Conservation (phyloP, 179 eudicot genomes). For the Patellifolia procumbens region DNA sequence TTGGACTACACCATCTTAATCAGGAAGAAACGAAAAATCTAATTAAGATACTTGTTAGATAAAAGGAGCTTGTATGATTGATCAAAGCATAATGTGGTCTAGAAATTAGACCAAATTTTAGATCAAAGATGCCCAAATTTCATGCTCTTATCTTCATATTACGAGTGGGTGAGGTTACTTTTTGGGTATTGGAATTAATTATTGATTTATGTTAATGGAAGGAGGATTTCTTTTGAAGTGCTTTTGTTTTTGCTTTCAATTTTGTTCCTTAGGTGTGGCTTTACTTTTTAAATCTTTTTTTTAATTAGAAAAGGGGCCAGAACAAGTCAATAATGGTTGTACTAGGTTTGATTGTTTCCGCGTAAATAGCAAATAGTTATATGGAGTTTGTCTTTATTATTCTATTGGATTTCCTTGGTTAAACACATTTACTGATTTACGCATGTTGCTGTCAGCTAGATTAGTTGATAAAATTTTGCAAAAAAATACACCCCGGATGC, state of each 20-base stretch:
- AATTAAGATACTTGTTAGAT: slow-evolving; percentile 5
- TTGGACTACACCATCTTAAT: background rate
- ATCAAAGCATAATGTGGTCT: slow-evolving; percentile 4
- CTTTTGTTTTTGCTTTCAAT: slow-evolving; percentile 25
- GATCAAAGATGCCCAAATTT: slow-evolving; percentile 23
- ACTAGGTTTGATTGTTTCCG: slow-evolving; percentile 4
- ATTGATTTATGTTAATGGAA: slow-evolving; percentile 12
- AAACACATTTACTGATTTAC: too few relatives aligned
- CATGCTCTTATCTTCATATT: slow-evolving; percentile 10
- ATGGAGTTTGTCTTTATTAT: background rate
- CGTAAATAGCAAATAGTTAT: background rate
- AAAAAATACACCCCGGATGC: too few relatives aligned
- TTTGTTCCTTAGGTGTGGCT: slow-evolving; percentile 26
- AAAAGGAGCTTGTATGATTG: slow-evolving; percentile 14
- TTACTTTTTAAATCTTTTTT: background rate
- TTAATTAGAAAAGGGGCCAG: background rate
- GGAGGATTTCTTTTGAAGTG: slow-evolving; percentile 17
- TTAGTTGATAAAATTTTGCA: background rate
- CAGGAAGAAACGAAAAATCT: slow-evolving; percentile 2
- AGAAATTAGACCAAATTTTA: slow-evolving; percentile 8
- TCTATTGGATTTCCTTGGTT: background rate
- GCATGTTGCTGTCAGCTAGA: too few relatives aligned
- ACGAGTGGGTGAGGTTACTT: slow-evolving; percentile 19
- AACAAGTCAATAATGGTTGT: slow-evolving; percentile 11
- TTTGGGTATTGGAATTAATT: background rate